phyloP scores from a whole-genome alignment of 202 grass and related monocot species.

The Saccharum hybrid region DNA sequence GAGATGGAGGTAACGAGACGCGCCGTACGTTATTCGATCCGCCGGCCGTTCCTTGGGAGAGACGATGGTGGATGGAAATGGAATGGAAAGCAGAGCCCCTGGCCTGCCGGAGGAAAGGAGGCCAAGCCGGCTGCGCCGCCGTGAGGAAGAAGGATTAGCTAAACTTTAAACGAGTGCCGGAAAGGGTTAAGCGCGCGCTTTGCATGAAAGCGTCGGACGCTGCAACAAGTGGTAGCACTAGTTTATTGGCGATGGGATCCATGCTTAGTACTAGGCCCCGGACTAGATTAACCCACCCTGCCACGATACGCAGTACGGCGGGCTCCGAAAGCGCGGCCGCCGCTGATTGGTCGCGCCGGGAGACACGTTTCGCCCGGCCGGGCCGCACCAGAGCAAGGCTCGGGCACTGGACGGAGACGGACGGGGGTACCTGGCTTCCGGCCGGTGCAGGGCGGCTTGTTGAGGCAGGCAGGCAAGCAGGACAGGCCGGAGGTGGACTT shows the following conservation, averaged over 20 bases:
- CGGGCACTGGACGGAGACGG: not conserved
- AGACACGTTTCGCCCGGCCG: conserved; percentile 46
- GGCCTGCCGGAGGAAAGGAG: conserved; percentile 3
- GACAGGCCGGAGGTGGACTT: too few species aligned
- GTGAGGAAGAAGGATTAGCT: not conserved
- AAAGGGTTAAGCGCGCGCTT: not conserved
- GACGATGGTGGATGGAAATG: too few species aligned
- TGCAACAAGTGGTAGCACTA: not conserved
- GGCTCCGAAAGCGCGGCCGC: not conserved
- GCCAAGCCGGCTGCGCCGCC: not conserved
- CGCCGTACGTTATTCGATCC: too few species aligned
- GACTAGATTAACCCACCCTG: not conserved
- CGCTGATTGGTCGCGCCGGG: not conserved
- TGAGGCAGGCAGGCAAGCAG: too few species aligned
- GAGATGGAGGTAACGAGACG: too few species aligned
- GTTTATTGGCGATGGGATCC: not conserved
- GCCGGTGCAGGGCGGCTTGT: too few species aligned
- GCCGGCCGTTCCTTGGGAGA: too few species aligned
- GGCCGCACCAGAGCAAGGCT: not conserved
- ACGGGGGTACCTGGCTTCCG: too few species aligned
- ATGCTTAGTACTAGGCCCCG: not conserved
- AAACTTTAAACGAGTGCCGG: not conserved
- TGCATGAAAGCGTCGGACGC: not conserved
- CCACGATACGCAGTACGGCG: conserved; percentile 9
- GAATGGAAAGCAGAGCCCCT: too few species aligned